Conservation (phyloP, 306 rosid species). For the Medicago arabica region DNA sequence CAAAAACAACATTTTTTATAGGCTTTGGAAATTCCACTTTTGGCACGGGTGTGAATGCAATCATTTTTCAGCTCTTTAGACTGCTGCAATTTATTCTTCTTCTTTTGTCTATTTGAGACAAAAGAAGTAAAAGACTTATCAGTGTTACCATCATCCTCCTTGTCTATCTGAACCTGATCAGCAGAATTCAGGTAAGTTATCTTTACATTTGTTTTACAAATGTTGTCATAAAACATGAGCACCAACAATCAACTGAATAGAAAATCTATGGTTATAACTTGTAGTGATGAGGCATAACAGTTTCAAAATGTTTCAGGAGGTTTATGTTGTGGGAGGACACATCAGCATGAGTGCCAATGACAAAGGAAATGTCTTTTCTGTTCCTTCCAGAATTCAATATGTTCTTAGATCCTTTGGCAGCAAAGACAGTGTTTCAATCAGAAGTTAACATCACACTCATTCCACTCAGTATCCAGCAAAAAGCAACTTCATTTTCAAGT, state of each 20-base stretch:
- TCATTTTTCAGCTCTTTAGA: too few relatives aligned
- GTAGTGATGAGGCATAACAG: conserved; percentile 7
- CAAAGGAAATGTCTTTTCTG: conserved; percentile 75
- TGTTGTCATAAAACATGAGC: not conserved
- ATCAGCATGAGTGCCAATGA: conserved; percentile 50
- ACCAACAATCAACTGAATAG: too few relatives aligned
- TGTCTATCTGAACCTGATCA: too few relatives aligned
- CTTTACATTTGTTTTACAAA: not conserved
- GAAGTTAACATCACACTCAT: conserved; percentile 65
- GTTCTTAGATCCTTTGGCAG: conserved; percentile 88
- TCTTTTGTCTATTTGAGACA: too few relatives aligned
- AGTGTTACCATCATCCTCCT: too few relatives aligned
- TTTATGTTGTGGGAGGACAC: conserved; percentile 86
- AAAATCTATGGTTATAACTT: not conserved
- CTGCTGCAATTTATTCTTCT: too few relatives aligned
- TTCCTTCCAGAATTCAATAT: conserved; percentile 86
- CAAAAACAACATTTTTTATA: too few relatives aligned
- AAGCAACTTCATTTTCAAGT: conserved; percentile 57
- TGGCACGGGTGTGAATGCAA: too few relatives aligned
- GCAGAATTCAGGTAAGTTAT: conserved; percentile 62
- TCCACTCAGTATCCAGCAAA: conserved; percentile 70
- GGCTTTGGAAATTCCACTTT: too few relatives aligned
- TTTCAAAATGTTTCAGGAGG: conserved; percentile 60
- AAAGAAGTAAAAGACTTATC: too few relatives aligned
- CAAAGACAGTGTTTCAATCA: conserved; percentile 70